Percentiles rank a stretch among this genome's conserved stretches.
These are phyloP conservation scores for Populus tomentosa DNA, from an alignment of 441 rosid species.

Conservation along the genomic window DNA sequence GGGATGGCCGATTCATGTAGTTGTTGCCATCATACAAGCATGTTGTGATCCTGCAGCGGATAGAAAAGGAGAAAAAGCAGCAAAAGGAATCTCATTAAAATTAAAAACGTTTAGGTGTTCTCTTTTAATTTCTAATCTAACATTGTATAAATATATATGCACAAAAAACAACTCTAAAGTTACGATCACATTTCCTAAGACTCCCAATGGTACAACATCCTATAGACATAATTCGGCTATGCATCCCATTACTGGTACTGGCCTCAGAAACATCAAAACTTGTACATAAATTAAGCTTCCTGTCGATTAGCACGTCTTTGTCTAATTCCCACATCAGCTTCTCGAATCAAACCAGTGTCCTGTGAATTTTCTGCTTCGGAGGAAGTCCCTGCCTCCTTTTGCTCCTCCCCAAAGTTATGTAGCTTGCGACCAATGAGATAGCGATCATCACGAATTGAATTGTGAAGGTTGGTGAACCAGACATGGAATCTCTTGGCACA, in stretches of 20 bases:
- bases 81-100: too few species aligned
- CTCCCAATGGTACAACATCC: conserved; percentile 12
- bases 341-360: conserved; percentile 36
- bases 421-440: conserved; percentile 90
- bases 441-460: conserved; percentile 89
- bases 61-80: too few species aligned
- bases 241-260: neutral
- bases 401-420: conserved; percentile 71
- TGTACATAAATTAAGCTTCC: conserved; percentile 22
- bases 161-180: neutral
- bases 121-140: conserved; percentile 3
- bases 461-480: conserved; percentile 98
- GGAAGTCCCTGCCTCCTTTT: conserved; percentile 21
- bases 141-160: conserved; percentile 27
- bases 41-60: too few species aligned
- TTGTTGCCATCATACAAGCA: neutral
- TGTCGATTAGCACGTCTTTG: conserved; percentile 46
- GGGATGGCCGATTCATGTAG: too few species aligned
- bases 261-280: conserved; percentile 6
- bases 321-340: conserved; percentile 57
- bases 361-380: conserved; percentile 18
- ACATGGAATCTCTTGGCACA: conserved; percentile 86
- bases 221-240: conserved; percentile 5
- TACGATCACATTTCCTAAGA: neutral
- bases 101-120: neutral